Evolutionary conservation across 2,329 filamentous ascomycete species (phyloP).

Genomic region (Trichoderma gracile): DNA sequence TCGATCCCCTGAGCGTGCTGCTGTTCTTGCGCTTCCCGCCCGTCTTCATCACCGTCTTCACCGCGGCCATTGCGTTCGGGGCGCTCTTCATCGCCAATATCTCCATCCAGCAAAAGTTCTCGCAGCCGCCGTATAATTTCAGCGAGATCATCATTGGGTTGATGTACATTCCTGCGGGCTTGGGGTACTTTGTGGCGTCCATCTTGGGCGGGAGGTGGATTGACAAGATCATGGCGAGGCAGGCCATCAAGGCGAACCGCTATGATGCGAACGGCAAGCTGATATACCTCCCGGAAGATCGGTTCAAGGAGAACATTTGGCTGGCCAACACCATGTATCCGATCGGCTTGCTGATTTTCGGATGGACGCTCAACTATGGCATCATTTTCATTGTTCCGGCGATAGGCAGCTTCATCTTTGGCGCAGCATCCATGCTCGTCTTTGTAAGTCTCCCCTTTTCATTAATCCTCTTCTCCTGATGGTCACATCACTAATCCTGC

Average conservation of each 20-base stretch:
- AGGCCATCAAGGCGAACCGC: constrained; percentile 68
- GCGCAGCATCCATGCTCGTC: constrained; percentile 75
- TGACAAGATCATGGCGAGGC: constrained; percentile 76
- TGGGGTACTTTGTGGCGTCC: constrained; percentile 58
- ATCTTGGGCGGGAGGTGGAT: constrained; percentile 58
- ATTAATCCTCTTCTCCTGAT: neutral
- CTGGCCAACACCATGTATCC: constrained; percentile 71
- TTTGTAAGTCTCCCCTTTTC: constrained; percentile 55
- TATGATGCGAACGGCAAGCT: constrained; percentile 67
- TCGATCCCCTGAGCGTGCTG: constrained; percentile 73
- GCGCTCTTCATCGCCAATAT: constrained; percentile 77
- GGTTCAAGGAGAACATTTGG: constrained; percentile 82
- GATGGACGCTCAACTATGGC: constrained; percentile 69
- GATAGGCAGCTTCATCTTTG: constrained; percentile 72
- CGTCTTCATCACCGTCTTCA: constrained; percentile 71
- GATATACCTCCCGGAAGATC: constrained; percentile 73
- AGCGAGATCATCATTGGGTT: constrained; percentile 68
- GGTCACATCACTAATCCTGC: neutral
- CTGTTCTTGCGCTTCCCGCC: constrained; percentile 72
- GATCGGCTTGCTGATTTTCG: constrained; percentile 70
- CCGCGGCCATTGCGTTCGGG: constrained; percentile 73
- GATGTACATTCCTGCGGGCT: constrained; percentile 72
- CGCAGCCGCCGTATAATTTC: constrained; percentile 66
- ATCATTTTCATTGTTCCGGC: constrained; percentile 64
- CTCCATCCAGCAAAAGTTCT: constrained; percentile 70